These are phyloP conservation scores for Calocera viscosa DNA, from an alignment of 768 basidiomycete genomes.

Conservation along the genomic window DNA sequence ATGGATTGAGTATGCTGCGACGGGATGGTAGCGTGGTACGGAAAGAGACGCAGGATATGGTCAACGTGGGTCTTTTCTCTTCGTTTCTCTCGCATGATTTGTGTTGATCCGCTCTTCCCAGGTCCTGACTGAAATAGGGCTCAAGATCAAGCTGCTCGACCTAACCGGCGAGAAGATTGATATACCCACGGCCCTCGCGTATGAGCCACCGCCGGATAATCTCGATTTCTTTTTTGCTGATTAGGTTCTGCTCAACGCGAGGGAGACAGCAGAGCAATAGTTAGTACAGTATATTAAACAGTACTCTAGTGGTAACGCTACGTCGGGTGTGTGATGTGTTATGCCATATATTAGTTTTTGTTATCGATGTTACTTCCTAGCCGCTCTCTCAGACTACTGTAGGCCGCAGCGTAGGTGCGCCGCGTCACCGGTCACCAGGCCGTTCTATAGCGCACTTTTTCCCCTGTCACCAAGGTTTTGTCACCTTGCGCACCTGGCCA, in stretches of 20 bases:
- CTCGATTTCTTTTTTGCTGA: constrained; percentile 83
- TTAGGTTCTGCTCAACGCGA: neutral
- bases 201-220: constrained; percentile 68
- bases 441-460: no score
- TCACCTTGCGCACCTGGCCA: no score
- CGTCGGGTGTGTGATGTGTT: no score
- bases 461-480: no score
- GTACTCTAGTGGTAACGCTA: no score
- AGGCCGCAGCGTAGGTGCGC: no score
- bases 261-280: no score
- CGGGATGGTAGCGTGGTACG: constrained; percentile 71
- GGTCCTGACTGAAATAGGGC: constrained; percentile 76
- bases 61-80: constrained; percentile 23
- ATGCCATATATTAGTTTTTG: no score
- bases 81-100: neutral
- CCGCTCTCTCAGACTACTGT: no score
- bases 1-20: constrained; percentile 78
- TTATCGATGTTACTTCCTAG: no score
- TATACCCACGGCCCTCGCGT: constrained; percentile 64
- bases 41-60: constrained; percentile 73
- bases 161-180: constrained; percentile 81
- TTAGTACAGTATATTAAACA: no score
- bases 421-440: no score
- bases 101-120: constrained; percentile 24
- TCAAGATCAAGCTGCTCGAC: constrained; percentile 84